These are phyloP conservation scores for Aegilops umbellulata DNA, from an alignment of 176 grass and related monocot species.

Conservation along the genomic window DNA sequence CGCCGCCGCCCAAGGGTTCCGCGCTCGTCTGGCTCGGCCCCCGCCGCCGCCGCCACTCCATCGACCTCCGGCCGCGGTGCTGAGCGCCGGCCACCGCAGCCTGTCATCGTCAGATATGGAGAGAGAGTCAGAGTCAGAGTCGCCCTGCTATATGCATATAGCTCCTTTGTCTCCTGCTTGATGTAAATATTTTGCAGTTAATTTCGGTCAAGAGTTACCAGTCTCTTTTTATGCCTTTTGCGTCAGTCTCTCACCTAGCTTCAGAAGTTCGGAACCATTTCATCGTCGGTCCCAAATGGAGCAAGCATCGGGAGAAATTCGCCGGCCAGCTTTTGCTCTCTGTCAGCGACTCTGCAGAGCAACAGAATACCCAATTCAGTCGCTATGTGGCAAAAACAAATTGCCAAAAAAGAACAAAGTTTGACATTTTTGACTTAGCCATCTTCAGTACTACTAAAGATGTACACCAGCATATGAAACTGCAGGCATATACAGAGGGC, in stretches of 20 bases:
- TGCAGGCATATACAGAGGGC: not conserved
- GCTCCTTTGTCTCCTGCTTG: not conserved
- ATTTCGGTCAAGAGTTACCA: not conserved
- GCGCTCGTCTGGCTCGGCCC: constrained; percentile 25
- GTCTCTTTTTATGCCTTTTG: not conserved
- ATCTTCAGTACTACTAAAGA: not conserved
- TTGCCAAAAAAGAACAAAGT: not conserved
- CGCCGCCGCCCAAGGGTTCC: constrained; percentile 15
- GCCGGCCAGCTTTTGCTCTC: not conserved
- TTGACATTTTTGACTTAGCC: not conserved
- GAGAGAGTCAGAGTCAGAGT: not conserved
- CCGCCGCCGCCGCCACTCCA: not conserved
- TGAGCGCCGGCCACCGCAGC: not conserved
- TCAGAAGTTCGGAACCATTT: not conserved
- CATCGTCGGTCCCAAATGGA: not conserved
- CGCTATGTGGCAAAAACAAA: not conserved
- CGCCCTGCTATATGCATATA: constrained; percentile 7
- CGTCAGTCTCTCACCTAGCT: not conserved
- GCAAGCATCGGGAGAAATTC: not conserved
- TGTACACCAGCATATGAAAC: not conserved
- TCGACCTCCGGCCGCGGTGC: constrained; percentile 25
- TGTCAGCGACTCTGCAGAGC: not conserved
- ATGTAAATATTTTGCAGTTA: constrained; percentile 40
- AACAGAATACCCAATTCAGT: not conserved
- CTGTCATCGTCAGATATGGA: not conserved